These are phyloP conservation scores for Suhomyces ambrosiae DNA, from an alignment of 1,139 yeast genomes.

Conservation along the genomic window DNA sequence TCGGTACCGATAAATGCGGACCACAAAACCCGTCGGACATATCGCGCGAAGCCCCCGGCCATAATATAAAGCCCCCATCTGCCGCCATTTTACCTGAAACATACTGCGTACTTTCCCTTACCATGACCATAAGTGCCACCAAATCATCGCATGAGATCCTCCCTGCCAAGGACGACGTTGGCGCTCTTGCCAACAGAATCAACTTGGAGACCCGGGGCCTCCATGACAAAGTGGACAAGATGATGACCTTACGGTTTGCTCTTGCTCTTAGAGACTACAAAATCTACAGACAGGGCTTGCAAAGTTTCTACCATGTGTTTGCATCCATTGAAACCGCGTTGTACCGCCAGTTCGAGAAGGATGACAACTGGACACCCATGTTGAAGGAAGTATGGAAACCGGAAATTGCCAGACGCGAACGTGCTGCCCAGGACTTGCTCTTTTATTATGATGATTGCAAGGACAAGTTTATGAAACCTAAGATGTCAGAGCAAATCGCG, in stretches of 20 bases:
- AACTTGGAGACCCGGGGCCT: slow-evolving; percentile 63
- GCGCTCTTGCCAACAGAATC: slow-evolving; percentile 82
- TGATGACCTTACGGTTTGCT: slow-evolving; percentile 70
- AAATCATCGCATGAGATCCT: slow-evolving; percentile 56
- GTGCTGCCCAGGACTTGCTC: slow-evolving; percentile 62
- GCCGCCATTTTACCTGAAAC: no score
- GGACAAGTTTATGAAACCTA: slow-evolving; percentile 58
- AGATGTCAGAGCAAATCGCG: slow-evolving; percentile 60
- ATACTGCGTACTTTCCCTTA: no score
- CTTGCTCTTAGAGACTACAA: slow-evolving; percentile 74
- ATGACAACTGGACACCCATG: slow-evolving; percentile 46
- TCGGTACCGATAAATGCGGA: slow-evolving; percentile 12
- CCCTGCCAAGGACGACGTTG: slow-evolving; percentile 73
- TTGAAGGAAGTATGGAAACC: slow-evolving; percentile 67
- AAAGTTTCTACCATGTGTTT: slow-evolving; percentile 76
- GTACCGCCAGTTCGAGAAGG: slow-evolving; percentile 46
- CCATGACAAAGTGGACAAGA: slow-evolving; percentile 71
- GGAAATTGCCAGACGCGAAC: slow-evolving; percentile 63
- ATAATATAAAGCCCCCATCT: slow-evolving; percentile 3
- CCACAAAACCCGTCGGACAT: slow-evolving; percentile 7
- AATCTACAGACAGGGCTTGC: slow-evolving; percentile 80
- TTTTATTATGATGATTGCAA: slow-evolving; percentile 62
- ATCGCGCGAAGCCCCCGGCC: slow-evolving; percentile 7
- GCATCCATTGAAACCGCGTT: slow-evolving; percentile 63
- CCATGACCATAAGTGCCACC: no score